These are phyloP conservation scores for Candida labiduridarum DNA, from an alignment of 1,139 yeast genomes.

Conservation along the genomic window DNA sequence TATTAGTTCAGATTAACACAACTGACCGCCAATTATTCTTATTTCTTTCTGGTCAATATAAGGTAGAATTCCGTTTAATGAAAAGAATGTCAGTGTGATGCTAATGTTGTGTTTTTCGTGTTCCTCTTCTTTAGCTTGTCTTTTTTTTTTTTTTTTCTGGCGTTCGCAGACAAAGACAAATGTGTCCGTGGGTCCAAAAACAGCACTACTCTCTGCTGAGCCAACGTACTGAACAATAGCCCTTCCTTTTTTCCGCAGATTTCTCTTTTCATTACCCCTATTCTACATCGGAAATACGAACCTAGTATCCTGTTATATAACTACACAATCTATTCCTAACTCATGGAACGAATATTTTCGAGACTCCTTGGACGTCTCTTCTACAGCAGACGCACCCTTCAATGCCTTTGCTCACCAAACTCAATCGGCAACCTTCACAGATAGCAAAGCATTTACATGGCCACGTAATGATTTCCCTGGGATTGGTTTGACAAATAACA, in stretches of 20 bases:
- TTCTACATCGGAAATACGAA: too few species aligned
- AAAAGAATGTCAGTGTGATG: not conserved
- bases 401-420: conserved; percentile 74
- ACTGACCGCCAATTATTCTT: not conserved
- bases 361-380: conserved; percentile 62
- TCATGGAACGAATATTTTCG: conserved; percentile 54
- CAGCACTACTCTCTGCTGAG: not conserved
- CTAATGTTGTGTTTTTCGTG: conserved; percentile 2
- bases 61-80: not conserved
- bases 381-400: conserved; percentile 88
- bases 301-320: not conserved
- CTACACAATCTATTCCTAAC: not conserved
- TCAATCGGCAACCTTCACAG: conserved; percentile 80
- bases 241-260: not conserved
- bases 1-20: too few species aligned
- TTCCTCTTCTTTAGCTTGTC: not conserved
- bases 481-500: conserved; percentile 78
- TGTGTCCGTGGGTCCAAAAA: not conserved
- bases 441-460: conserved; percentile 90
- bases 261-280: not conserved
- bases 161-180: not conserved
- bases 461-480: conserved; percentile 83
- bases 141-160: not conserved
- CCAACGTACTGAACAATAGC: not conserved
- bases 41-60: not conserved